Conservation (phyloP, 2,329 filamentous ascomycete genomes). For the Fusarium hostae region DNA sequence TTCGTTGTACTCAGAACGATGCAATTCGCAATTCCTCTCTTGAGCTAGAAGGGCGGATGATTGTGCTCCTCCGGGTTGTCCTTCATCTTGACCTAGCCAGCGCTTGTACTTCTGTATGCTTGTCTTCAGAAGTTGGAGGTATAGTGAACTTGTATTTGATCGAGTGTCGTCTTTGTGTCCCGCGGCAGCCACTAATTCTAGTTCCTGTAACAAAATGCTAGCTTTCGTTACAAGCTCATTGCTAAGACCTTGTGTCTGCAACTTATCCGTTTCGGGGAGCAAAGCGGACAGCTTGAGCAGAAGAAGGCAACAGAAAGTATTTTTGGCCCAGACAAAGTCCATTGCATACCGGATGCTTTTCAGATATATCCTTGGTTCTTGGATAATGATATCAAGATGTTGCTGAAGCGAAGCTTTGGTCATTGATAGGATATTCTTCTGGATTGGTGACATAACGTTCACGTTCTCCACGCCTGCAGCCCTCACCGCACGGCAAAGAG, state of each 20-base stretch:
- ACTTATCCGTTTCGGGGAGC: not conserved
- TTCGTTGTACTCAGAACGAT: not conserved
- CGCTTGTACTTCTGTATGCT: constrained; percentile 24
- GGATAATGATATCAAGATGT: constrained; percentile 12
- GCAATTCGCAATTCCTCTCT: not conserved
- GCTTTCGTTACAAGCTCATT: not conserved
- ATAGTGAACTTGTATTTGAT: constrained; percentile 7
- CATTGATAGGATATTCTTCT: constrained; percentile 6
- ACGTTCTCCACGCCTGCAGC: constrained; percentile 20
- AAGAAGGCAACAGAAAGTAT: constrained; percentile 12
- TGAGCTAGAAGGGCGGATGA: not conserved
- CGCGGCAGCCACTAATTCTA: not conserved
- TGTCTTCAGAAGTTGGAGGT: constrained; percentile 4
- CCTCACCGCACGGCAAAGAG: constrained; percentile 8
- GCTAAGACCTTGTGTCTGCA: not conserved
- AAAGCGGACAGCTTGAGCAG: constrained; percentile 10
- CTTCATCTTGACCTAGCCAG: not conserved
- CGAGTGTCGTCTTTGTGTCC: not conserved
- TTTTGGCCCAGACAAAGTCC: constrained; percentile 25
- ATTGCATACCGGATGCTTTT: constrained; percentile 14
- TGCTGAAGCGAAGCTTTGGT: constrained; percentile 5
- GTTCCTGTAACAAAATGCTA: not conserved
- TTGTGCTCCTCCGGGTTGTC: rapidly evolving
- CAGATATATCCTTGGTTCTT: constrained; percentile 16
- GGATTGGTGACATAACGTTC: constrained; percentile 7